These are phyloP conservation scores for Phialophora expanda DNA, from an alignment of 2,329 filamentous ascomycete species.

Conservation along the genomic window DNA sequence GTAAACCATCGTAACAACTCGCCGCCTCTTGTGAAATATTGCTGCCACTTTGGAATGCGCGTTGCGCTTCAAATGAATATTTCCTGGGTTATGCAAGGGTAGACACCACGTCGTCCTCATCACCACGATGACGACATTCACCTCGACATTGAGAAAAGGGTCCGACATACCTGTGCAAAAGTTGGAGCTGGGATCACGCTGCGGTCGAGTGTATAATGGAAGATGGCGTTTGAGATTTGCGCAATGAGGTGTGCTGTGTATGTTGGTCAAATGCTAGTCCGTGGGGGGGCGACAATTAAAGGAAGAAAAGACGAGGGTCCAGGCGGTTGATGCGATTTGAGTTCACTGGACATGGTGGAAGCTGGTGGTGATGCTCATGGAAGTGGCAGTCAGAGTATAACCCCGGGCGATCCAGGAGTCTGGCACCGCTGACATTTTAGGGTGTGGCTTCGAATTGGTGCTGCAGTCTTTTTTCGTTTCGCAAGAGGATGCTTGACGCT, in stretches of 20 bases:
- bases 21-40: background rate
- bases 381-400: conserved; percentile 1
- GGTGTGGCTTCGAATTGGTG: conserved; percentile 10
- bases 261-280: background rate
- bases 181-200: background rate
- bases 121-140: background rate
- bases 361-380: conserved; percentile 4
- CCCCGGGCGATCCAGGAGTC: conserved; percentile 13
- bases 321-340: conserved; percentile 15
- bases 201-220: background rate
- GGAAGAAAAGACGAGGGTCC: conserved; percentile 20
- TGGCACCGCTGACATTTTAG: conserved; percentile 14
- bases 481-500: conserved; percentile 22
- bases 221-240: background rate
- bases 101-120: background rate
- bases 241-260: background rate
- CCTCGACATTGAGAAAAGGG: background rate
- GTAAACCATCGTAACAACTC: background rate
- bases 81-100: background rate
- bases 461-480: conserved; percentile 15
- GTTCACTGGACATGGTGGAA: background rate
- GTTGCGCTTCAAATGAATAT: background rate
- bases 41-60: background rate
- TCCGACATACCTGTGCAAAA: background rate
- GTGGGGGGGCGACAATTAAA: conserved; percentile 7